A percentile compares a stretch with the other conserved stretches of the same genome.
Evolutionary conservation across 345 rosid genomes (phyloP).

Genomic region (Bruguiera parviflora): DNA sequence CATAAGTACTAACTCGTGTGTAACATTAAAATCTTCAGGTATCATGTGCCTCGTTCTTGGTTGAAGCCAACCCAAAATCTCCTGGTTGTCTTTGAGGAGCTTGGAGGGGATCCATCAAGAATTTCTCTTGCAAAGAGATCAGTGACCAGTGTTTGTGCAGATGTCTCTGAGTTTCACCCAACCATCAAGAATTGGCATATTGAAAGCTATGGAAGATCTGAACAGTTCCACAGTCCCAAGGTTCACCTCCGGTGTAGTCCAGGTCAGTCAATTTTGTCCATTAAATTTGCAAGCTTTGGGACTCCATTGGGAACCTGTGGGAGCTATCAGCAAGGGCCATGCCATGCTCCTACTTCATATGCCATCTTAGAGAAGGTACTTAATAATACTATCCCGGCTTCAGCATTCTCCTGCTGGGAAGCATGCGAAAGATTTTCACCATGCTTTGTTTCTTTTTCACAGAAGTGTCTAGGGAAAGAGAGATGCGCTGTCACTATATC

Average conservation of each 20-base stretch:
- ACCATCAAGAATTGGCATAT: conserved; percentile 96
- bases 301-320: conserved; percentile 97
- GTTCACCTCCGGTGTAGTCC: conserved; percentile 77
- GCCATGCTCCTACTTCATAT: conserved; percentile 81
- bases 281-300: conserved; percentile 98
- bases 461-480: conserved; percentile 83
- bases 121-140: conserved; percentile 78
- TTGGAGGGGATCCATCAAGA: conserved; percentile 74
- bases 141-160: conserved; percentile 74
- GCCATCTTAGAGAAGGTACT: conserved; percentile 74
- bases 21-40: conserved; percentile 44
- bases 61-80: conserved; percentile 71
- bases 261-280: conserved; percentile 77
- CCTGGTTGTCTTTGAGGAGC: conserved; percentile 76
- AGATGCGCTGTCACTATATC: conserved; percentile 77
- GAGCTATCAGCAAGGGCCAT: conserved; percentile 85
- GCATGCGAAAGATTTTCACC: conserved; percentile 7
- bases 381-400: neutral
- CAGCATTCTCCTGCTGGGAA: neutral
- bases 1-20: neutral
- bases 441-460: conserved; percentile 18
- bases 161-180: conserved; percentile 83
- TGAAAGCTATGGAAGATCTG: conserved; percentile 91
- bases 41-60: conserved; percentile 86
- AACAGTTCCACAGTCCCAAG: conserved; percentile 77